Conservation (phyloP, 495 filamentous ascomycete species). For the Apiosordaria backusii region DNA sequence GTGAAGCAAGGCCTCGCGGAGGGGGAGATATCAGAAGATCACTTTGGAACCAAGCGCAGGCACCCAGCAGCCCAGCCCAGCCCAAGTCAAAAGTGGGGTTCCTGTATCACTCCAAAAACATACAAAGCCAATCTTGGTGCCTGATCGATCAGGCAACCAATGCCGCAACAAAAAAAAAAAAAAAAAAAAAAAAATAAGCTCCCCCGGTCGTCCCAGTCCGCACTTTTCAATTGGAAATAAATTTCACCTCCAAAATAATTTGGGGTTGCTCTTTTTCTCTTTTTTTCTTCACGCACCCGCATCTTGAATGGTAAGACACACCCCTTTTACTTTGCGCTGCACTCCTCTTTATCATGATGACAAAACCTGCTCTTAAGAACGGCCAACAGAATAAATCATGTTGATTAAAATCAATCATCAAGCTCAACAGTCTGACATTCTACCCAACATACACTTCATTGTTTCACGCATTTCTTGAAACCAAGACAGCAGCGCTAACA, state of each 20-base stretch:
- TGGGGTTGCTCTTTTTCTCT: neutral
- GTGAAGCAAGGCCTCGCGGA: neutral
- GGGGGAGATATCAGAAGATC: neutral
- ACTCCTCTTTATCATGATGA: conserved; percentile 40
- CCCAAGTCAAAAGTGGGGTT: neutral
- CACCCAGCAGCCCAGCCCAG: neutral
- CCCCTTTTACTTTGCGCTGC: neutral
- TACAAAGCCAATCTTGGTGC: neutral
- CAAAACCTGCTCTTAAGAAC: conserved; percentile 53
- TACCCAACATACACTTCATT: conserved; percentile 7
- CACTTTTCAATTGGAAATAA: neutral
- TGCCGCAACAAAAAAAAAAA: no score
- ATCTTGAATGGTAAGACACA: conserved; percentile 1
- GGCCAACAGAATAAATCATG: conserved; percentile 56
- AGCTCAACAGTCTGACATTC: conserved; percentile 59
- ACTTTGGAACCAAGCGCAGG: neutral
- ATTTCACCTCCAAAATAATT: neutral
- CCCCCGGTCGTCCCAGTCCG: neutral
- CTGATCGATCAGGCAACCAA: conserved; percentile 10
- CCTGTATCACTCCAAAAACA: neutral
- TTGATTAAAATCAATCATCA: conserved; percentile 51
- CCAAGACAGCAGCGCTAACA: conserved; percentile 21
- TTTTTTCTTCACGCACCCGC: conserved; percentile 1
- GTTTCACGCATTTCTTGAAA: neutral
- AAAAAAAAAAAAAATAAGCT: neutral